Evolutionary conservation across 2,329 filamentous ascomycete species (phyloP).

Genomic region (Rugonectria rugulosa): DNA sequence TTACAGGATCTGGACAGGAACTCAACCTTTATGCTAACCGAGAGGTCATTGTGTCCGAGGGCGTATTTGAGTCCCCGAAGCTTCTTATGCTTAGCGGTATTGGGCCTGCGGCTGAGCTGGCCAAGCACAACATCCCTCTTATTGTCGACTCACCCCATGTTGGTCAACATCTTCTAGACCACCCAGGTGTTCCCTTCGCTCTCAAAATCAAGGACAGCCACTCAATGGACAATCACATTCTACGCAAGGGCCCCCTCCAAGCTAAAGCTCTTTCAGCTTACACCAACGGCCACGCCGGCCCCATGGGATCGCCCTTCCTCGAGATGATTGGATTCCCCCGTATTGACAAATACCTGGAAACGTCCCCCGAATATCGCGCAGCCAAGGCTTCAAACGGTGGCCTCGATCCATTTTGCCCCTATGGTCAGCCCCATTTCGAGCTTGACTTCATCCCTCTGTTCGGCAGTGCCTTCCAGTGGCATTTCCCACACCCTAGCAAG

Average conservation of each 20-base stretch:
- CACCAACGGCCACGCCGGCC: constrained; percentile 44
- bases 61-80: constrained; percentile 70
- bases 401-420: constrained; percentile 62
- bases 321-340: constrained; percentile 64
- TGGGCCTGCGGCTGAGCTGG: constrained; percentile 61
- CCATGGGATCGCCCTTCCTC: constrained; percentile 50
- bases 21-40: constrained; percentile 55
- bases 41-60: constrained; percentile 58
- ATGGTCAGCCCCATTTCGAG: constrained; percentile 67
- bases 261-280: constrained; percentile 40
- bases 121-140: constrained; percentile 58
- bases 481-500: constrained; percentile 48
- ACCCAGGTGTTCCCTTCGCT: constrained; percentile 61
- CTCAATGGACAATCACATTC: constrained; percentile 50
- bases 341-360: constrained; percentile 62
- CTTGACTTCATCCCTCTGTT: constrained; percentile 70
- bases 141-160: constrained; percentile 67
- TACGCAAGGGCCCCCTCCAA: constrained; percentile 46
- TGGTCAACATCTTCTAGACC: constrained; percentile 69
- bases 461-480: constrained; percentile 56
- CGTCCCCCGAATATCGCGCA: constrained; percentile 54
- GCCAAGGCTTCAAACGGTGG: constrained; percentile 52
- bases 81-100: constrained; percentile 70
- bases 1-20: constrained; percentile 45
- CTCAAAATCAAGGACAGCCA: constrained; percentile 47